Conservation (phyloP, 2,329 filamentous ascomycete genomes). For the Trichoderma endophyticum region DNA sequence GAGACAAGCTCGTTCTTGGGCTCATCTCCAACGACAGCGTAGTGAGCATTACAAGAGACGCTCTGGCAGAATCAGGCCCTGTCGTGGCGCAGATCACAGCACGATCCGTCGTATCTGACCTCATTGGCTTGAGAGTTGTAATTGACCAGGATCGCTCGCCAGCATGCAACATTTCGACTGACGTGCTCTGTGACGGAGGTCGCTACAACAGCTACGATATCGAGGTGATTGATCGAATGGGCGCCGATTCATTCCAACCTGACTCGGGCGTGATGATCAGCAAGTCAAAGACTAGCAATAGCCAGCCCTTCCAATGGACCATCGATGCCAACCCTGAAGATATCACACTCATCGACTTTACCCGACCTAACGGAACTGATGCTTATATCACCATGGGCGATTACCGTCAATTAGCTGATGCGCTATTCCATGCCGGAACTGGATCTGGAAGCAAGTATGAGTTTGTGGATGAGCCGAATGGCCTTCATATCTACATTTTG, state of each 20-base stretch:
- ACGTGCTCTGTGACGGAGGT: constrained; percentile 50
- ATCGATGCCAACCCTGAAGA: constrained; percentile 55
- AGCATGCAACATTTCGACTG: constrained; percentile 38
- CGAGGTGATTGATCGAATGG: constrained; percentile 53
- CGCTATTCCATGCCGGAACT: constrained; percentile 53
- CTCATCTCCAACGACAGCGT: constrained; percentile 43
- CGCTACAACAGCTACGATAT: constrained; percentile 50
- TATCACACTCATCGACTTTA: constrained; percentile 48
- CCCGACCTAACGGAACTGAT: constrained; percentile 46
- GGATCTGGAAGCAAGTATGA: constrained; percentile 50
- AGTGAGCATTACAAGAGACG: constrained; percentile 43
- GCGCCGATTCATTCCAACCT: constrained; percentile 49
- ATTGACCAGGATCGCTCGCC: constrained; percentile 46
- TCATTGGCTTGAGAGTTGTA: constrained; percentile 47
- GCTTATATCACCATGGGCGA: constrained; percentile 49
- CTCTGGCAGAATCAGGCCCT: constrained; percentile 41
- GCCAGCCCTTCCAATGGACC: constrained; percentile 50
- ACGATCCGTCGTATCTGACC: constrained; percentile 41
- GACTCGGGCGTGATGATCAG: constrained; percentile 52
- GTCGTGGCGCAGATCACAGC: constrained; percentile 47
- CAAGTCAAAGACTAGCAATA: constrained; percentile 46
- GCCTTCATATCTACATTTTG: constrained; percentile 50
- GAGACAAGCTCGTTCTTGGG: constrained; percentile 51
- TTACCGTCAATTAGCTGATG: constrained; percentile 52
- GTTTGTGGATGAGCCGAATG: constrained; percentile 45